Conservation (phyloP, 1,284 basidiomycete genomes). For the Ceratobasidium sp. region DNA sequence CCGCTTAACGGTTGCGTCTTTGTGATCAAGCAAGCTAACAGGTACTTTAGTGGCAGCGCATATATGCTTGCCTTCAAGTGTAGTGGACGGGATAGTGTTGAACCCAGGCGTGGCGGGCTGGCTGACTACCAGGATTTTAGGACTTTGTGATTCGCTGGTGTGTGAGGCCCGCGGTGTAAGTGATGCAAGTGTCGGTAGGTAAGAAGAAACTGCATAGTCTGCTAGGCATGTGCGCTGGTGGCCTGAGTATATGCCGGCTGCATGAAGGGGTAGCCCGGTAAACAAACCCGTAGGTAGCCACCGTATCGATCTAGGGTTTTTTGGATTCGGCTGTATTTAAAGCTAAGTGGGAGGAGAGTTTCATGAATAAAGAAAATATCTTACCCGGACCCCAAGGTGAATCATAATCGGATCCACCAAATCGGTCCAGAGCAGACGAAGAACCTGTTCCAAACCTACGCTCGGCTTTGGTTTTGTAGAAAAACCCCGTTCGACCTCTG, state of each 20-base stretch:
- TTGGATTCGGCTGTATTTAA: neutral
- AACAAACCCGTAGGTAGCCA: constrained; percentile 5
- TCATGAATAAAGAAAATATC: too few relatives aligned
- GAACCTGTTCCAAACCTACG: too few relatives aligned
- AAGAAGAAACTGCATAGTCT: neutral
- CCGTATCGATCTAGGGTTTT: neutral
- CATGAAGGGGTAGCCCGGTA: neutral
- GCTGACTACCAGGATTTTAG: too few relatives aligned
- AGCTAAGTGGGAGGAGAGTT: neutral
- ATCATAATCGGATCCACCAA: too few relatives aligned
- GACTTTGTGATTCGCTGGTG: too few relatives aligned
- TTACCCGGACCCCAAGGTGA: too few relatives aligned
- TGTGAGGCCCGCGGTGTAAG: neutral
- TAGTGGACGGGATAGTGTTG: neutral
- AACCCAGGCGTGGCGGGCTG: too few relatives aligned
- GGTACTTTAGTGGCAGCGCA: too few relatives aligned
- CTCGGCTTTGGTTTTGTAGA: too few relatives aligned
- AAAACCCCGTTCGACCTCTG: too few relatives aligned
- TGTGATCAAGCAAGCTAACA: neutral
- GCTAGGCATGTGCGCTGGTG: neutral
- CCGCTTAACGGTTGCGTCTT: neutral
- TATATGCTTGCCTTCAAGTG: neutral
- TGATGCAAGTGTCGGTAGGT: neutral
- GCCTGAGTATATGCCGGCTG: neutral
- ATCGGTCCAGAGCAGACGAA: too few relatives aligned